Base-by-base conservation (phyloP, 2,329 filamentous ascomycete species). In the Pseudopithomyces maydicus region DNA sequence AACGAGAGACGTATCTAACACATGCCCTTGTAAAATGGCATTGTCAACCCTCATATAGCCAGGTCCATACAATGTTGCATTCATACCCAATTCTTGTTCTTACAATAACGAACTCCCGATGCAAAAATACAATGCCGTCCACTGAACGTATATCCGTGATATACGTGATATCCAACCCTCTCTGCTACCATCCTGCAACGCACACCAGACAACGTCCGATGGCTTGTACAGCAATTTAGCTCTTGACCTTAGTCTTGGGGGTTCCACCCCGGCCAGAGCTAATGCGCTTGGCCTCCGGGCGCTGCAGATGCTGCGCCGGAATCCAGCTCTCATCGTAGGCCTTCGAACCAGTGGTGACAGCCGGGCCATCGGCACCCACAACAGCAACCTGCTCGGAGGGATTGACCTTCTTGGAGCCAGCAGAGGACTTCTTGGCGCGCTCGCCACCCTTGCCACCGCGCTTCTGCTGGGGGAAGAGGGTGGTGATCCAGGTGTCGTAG, bases 401-500 rank as follows among this genome's bases (percentile, higher is more conserved):
- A 55, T 90, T 88, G 59, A 82, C 81, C 80, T 90, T 90, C 83
- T 90, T 91, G 67, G 78, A 77, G 74, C 87, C 87, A 72, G 83
- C 85, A 64, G 84, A 79, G 29, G 84, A 79, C 70, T 80, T 81
- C 76, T 85, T 86, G 56, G 84, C 81, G 62, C 88, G 86, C 82
- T 92, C 90, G 66, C 89, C 79, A 60, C 80, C 80, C 77, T 85
- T 85, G 67, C 81, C 83, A 55, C 81, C 76, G 61, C 82, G 81
- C 70, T 81, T 81, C 78, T 87, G 88, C 83, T 97, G 92, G 47
- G 95, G 94, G 84, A 98, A 97, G 74, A 99, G 90, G 14, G 92
- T 89, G 71, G 92, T 91, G 79, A 99, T 90, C 92, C 94, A 98
- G 72, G 94, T 96, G 82, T 90, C 95, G 86, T 99, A 99, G 81